A percentile compares a stretch with the other conserved stretches of the same genome.
Conservation (phyloP, 768 basidiomycete genomes). For the Amanita exitialis region DNA sequence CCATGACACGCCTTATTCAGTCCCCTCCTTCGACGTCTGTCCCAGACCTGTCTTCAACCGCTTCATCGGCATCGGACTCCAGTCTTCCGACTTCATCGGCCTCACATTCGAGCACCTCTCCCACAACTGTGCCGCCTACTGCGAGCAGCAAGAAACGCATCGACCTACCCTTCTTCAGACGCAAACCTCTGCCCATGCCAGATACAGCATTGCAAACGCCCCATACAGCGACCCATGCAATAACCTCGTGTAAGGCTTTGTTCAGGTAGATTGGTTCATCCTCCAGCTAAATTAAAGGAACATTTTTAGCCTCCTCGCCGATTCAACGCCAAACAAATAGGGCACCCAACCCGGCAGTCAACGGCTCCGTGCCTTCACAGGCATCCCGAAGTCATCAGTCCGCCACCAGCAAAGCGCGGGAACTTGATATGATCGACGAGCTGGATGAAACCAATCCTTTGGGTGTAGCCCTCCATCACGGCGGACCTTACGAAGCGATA, state of each 20-base stretch:
- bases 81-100: neutral
- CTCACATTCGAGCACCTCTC: neutral
- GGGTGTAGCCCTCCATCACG: conserved; percentile 55
- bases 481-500: conserved; percentile 67
- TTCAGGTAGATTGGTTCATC: neutral
- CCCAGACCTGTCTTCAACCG: neutral
- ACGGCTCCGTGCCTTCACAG: neutral
- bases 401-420: conserved; percentile 9
- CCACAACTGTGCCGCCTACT: neutral
- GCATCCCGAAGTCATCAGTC: neutral
- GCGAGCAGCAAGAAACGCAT: neutral
- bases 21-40: conserved; percentile 12
- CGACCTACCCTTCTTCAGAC: conserved; percentile 3
- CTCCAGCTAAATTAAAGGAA: neutral
- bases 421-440: conserved; percentile 68
- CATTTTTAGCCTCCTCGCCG: neutral
- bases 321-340: neutral
- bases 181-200: neutral
- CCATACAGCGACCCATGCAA: neutral
- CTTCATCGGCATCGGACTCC: neutral
- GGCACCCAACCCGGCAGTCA: neutral
- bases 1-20: conserved; percentile 9
- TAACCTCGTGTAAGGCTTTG: neutral
- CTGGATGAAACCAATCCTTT: conserved; percentile 68
- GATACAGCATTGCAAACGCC: no score